Evolutionary conservation across 1,139 yeast genomes (phyloP).

Genomic region (Spencermartinsiella ligniputridi): DNA sequence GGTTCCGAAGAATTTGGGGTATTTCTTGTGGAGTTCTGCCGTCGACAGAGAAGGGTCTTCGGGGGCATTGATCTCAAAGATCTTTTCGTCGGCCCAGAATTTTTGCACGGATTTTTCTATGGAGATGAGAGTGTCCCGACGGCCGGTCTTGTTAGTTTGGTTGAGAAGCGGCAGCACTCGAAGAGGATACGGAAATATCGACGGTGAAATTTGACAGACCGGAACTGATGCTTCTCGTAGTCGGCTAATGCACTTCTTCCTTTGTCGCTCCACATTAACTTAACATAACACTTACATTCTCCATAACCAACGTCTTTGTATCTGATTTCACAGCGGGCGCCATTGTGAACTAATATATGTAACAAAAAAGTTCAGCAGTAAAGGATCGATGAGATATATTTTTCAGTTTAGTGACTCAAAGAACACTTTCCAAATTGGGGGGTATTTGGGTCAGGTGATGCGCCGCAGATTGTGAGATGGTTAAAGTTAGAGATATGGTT

Average conservation of each 20-base stretch:
- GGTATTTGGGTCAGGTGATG: too few relatives aligned
- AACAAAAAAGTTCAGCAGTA: not conserved
- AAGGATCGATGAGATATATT: not conserved
- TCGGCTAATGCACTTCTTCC: constrained; percentile 6
- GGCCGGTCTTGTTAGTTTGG: constrained; percentile 56
- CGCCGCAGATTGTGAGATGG: too few relatives aligned
- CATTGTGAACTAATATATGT: not conserved
- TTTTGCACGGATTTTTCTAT: constrained; percentile 88
- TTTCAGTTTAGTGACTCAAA: constrained; percentile 1
- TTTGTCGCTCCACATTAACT: too few relatives aligned
- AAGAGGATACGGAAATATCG: not conserved
- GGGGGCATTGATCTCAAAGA: constrained; percentile 88
- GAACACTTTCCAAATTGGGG: not conserved
- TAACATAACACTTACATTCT: constrained; percentile 35
- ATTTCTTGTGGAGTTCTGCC: constrained; percentile 69
- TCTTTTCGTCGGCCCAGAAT: constrained; percentile 79
- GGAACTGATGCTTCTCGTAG: constrained; percentile 2
- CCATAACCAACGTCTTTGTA: constrained; percentile 38
- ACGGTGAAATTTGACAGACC: not conserved
- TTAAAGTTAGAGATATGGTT: too few relatives aligned
- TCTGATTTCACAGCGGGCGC: constrained; percentile 13
- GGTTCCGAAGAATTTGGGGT: constrained; percentile 85
- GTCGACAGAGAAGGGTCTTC: constrained; percentile 59
- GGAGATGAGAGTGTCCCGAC: constrained; percentile 89
- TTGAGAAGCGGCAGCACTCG: too few relatives aligned